Evolutionary conservation across 352 stramenopile genomes (phyloP), one percentile per base, ranked within the genome.

Genomic region (Phytophthora uliginosa): DNA sequence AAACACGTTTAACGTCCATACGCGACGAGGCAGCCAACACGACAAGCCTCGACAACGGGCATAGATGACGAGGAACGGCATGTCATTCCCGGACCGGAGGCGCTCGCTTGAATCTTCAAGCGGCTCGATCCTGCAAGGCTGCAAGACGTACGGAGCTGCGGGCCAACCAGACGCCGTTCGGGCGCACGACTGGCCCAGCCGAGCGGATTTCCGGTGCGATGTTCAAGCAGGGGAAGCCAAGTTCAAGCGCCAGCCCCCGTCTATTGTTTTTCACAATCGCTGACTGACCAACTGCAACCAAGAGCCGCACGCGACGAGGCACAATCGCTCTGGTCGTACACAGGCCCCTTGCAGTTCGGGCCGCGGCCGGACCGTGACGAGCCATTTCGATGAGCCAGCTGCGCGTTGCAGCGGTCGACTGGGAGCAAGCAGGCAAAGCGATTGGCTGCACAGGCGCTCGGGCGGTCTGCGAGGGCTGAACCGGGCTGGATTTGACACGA

Each of bases 211-310:
- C 51, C 57, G 51, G 59, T 48, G 59, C 59, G 17, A 63, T 59
- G 66, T 66, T 71, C 69, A 71, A 66, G 59, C 62, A 47, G 36
- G 60, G 15, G 40, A 2, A 71, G 55, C 38, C 61, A 71, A 75
- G 68, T 71, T 73, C 66, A 73, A 73, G 48, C 58, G 20, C 42
- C 17, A 34, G 59, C 66, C n/a, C 66, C 66, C 59, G 66, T 69
- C 66, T 73, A 71, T 71, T 71, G 63, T 67, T 75, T 70, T 57
- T 75, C 68, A 75, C 68, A 53, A 75, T 71, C 60, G 38, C 31
- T 17, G 20, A 24, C 18, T 36, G 54, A 58, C 20, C 67, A 66
- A 59, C 53, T 70, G 58, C 67, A 69, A 72, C 51, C 58, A 66
- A 55, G 31, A 73, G 33, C 53, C 69, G 42, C 53, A 76, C 69